These are phyloP conservation scores for Stemphylium vesicarium DNA, from an alignment of 2,329 filamentous ascomycete species.

Conservation along the genomic window DNA sequence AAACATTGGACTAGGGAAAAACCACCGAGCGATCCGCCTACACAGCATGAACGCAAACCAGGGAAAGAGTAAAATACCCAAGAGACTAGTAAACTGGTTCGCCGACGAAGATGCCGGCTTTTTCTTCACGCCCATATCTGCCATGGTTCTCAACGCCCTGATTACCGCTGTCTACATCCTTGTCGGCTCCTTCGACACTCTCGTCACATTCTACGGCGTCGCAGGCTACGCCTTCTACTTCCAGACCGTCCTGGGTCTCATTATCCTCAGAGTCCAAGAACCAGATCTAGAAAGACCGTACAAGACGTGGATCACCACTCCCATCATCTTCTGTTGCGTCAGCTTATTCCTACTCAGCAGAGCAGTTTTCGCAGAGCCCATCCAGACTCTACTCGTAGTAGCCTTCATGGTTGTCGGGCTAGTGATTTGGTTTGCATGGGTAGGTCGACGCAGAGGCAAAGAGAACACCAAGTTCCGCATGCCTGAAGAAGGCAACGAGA, in stretches of 20 bases:
- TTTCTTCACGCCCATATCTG: constrained; percentile 93
- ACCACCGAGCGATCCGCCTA: constrained; percentile 46
- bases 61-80: constrained; percentile 27
- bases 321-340: constrained; percentile 98
- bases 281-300: constrained; percentile 89
- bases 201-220: constrained; percentile 96
- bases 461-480: constrained; percentile 35
- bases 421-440: constrained; percentile 87
- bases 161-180: constrained; percentile 80
- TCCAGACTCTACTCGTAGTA: constrained; percentile 88
- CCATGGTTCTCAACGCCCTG: constrained; percentile 78
- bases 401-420: constrained; percentile 83
- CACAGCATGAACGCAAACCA: constrained; percentile 31
- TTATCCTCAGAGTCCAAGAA: constrained; percentile 85
- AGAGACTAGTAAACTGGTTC: constrained; percentile 38
- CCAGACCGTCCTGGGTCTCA: constrained; percentile 88
- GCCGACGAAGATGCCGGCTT: constrained; percentile 74
- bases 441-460: constrained; percentile 60
- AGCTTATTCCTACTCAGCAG: constrained; percentile 88
- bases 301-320: constrained; percentile 94
- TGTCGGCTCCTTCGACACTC: constrained; percentile 87
- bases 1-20: constrained; percentile 72
- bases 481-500: constrained; percentile 26
- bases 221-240: constrained; percentile 99
- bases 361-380: constrained; percentile 86